phyloP scores from a whole-genome alignment of 495 filamentous ascomycete species.

The Penicillium bialowiezense region DNA sequence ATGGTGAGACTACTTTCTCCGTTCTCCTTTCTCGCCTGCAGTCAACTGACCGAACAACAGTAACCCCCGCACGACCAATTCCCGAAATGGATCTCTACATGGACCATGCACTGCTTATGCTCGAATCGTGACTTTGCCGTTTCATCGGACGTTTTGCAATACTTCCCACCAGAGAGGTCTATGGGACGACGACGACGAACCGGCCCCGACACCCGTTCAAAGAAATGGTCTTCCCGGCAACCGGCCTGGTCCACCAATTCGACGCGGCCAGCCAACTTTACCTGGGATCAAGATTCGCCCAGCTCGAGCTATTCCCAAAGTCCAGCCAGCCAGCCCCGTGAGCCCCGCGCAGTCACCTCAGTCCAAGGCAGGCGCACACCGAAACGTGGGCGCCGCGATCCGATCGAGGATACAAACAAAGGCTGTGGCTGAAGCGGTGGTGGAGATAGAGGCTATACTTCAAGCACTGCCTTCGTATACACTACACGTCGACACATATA shows the following conservation, averaged over 20 bases:
- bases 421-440: background rate
- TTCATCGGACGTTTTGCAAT: background rate
- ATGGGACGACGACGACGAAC: slow-evolving; percentile 6
- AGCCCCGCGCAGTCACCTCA: background rate
- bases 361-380: background rate
- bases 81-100: background rate
- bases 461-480: background rate
- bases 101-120: background rate
- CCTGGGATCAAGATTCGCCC: too few species aligned
- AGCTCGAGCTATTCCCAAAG: too few species aligned
- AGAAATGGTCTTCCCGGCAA: background rate
- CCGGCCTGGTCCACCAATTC: too few species aligned
- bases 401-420: background rate
- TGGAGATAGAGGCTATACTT: background rate
- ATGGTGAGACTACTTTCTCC: background rate
- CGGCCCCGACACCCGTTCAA: background rate
- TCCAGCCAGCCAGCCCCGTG: background rate
- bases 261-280: too few species aligned
- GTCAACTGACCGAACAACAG: background rate
- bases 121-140: background rate
- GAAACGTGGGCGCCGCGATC: background rate
- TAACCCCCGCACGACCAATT: background rate
- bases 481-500: background rate
- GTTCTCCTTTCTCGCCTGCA: background rate
- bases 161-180: background rate